phyloP scores from a whole-genome alignment of 2,329 filamentous ascomycete species.

The Pseudogymnoascus sp. region DNA sequence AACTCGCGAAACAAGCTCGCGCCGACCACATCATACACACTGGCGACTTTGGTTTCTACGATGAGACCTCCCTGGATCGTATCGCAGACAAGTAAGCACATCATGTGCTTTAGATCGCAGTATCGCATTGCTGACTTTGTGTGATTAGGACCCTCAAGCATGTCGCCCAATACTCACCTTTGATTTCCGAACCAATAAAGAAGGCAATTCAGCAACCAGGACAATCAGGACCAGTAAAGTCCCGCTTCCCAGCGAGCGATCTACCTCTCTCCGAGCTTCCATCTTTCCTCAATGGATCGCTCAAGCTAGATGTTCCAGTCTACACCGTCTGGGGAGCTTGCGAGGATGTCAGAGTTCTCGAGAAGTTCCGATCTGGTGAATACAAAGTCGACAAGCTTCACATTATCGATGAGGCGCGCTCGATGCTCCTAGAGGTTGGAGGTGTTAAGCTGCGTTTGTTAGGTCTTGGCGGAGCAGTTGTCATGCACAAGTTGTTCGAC shows the following conservation, averaged over 20 bases:
- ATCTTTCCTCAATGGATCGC: conserved; percentile 76
- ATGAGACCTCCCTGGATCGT: conserved; percentile 87
- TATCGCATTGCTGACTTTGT: conserved; percentile 17
- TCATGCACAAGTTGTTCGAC: conserved; percentile 99
- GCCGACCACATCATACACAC: conserved; percentile 98
- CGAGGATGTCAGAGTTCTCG: conserved; percentile 93
- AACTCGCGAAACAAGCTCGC: conserved; percentile 87
- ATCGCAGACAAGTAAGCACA: conserved; percentile 88
- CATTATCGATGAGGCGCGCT: conserved; percentile 97
- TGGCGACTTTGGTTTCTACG: conserved; percentile 98
- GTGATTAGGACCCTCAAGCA: conserved; percentile 79
- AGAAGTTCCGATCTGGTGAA: conserved; percentile 94
- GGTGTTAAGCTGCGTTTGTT: conserved; percentile 93
- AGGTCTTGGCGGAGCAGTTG: conserved; percentile 88
- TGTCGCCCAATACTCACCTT: conserved; percentile 94
- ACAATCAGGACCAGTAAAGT: conserved; percentile 70
- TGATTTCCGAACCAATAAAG: conserved; percentile 73
- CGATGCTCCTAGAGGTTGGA: conserved; percentile 86
- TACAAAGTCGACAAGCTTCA: conserved; percentile 97
- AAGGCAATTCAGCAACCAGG: conserved; percentile 59
- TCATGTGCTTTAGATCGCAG: not conserved
- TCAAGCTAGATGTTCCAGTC: conserved; percentile 90
- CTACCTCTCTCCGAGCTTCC: conserved; percentile 89
- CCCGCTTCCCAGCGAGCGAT: conserved; percentile 71
- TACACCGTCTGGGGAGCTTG: conserved; percentile 99